Percentiles rank a stretch among this genome's conserved stretches.
Conservation (phyloP, 108 stramenopile genomes). For the Pseudonitzschia multistriata region DNA sequence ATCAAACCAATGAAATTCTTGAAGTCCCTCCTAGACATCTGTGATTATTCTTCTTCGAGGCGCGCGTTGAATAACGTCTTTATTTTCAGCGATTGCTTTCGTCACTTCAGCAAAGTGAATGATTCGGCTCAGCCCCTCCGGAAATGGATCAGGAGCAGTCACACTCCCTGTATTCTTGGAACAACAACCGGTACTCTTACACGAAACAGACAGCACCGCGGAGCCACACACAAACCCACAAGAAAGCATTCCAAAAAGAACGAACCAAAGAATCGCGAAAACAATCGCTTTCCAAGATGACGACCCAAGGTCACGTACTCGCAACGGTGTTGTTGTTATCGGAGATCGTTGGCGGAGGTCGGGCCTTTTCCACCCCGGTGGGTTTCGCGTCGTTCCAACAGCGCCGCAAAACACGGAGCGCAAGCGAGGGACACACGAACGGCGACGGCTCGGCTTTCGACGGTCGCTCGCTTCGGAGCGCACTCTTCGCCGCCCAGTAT, state of each 20-base stretch:
- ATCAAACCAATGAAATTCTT: background rate
- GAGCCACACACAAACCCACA: no score
- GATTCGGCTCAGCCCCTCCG: no score
- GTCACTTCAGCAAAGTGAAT: no score
- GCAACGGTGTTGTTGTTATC: background rate
- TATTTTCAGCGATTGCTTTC: no score
- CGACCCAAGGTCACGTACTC: background rate
- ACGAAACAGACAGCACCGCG: no score
- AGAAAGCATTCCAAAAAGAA: no score
- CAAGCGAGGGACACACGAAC: no score
- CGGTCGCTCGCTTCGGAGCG: background rate
- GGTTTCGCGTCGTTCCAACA: slow-evolving; percentile 5
- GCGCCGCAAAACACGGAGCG: no score
- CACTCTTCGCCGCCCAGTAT: background rate
- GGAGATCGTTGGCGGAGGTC: background rate
- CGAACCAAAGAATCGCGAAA: background rate
- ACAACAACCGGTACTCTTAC: no score
- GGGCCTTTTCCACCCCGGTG: slow-evolving; percentile 1
- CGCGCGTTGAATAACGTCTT: background rate
- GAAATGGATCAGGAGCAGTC: no score
- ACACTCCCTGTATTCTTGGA: no score
- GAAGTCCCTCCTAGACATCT: background rate
- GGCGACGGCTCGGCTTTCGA: background rate
- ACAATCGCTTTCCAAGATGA: background rate
- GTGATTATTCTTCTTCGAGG: background rate